These are phyloP conservation scores for Henckelia pumila DNA, from an alignment of 257 asterid genomes.

Conservation along the genomic window DNA sequence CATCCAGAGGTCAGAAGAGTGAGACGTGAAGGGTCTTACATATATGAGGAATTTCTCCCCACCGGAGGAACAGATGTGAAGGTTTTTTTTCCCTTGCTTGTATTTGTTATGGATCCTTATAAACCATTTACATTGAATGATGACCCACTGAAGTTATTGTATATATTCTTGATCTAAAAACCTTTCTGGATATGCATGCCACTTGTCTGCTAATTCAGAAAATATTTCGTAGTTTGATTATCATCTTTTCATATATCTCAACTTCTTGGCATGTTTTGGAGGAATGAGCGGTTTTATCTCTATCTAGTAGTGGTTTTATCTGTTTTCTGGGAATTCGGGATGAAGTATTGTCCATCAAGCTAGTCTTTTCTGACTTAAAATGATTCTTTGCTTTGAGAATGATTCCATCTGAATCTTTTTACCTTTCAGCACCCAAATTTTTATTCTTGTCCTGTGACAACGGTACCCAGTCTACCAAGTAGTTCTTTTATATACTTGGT, in stretches of 20 bases:
- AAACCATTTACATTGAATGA: neutral
- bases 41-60: conserved; percentile 99
- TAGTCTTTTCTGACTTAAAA: neutral
- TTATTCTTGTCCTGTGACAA: neutral
- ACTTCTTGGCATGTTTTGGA: neutral
- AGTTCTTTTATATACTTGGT: conserved; percentile 1
- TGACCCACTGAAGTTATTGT: neutral
- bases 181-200: too few species aligned
- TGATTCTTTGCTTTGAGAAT: neutral
- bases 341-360: neutral
- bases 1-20: conserved; percentile 96
- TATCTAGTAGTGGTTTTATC: neutral
- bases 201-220: neutral
- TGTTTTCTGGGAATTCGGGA: neutral
- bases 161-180: neutral
- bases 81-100: conserved; percentile 42
- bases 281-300: neutral
- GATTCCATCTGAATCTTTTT: neutral
- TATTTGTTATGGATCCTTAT: neutral
- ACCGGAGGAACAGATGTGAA: conserved; percentile 99
- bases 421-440: neutral
- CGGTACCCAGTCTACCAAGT: neutral
- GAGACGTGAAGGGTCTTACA: conserved; percentile 98
- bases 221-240: neutral
- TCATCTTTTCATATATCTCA: neutral